Evolutionary conservation across 768 basidiomycete species (phyloP).

Genomic region (Hygrocybe punicea): DNA sequence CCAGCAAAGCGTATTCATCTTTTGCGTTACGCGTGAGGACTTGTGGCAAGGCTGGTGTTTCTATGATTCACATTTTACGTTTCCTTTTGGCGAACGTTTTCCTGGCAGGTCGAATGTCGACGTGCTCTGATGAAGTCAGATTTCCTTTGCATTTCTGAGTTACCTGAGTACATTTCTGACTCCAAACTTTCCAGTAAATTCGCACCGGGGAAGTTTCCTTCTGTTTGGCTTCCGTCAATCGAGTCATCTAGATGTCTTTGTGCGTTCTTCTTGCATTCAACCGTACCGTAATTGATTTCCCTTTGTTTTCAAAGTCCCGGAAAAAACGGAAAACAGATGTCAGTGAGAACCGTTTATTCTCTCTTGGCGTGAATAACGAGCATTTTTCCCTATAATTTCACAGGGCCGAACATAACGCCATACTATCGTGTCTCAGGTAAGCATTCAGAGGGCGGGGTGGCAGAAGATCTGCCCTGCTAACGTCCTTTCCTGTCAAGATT

Average conservation of each 20-base stretch:
- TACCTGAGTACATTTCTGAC: too few relatives aligned
- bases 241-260: background rate
- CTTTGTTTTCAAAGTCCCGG: background rate
- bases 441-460: background rate
- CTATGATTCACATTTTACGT: background rate
- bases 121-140: too few relatives aligned
- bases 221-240: background rate
- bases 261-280: background rate
- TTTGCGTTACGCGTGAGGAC: conserved; percentile 47
- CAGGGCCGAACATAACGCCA: background rate
- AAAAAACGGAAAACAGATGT: background rate
- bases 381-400: background rate
- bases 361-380: background rate
- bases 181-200: too few relatives aligned
- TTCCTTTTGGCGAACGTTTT: background rate
- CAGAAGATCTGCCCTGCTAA: too few relatives aligned
- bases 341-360: background rate
- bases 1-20: conserved; percentile 41
- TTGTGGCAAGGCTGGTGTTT: conserved; percentile 36
- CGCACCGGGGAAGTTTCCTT: background rate
- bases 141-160: too few relatives aligned
- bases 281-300: too few relatives aligned
- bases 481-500: background rate
- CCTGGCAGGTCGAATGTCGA: background rate
- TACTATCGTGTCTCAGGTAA: conserved; percentile 3